Percentiles rank a stretch among this genome's conserved stretches.
These are phyloP conservation scores for Plasmodium inui DNA, from an alignment of 169 alveolate species.

Conservation along the genomic window DNA sequence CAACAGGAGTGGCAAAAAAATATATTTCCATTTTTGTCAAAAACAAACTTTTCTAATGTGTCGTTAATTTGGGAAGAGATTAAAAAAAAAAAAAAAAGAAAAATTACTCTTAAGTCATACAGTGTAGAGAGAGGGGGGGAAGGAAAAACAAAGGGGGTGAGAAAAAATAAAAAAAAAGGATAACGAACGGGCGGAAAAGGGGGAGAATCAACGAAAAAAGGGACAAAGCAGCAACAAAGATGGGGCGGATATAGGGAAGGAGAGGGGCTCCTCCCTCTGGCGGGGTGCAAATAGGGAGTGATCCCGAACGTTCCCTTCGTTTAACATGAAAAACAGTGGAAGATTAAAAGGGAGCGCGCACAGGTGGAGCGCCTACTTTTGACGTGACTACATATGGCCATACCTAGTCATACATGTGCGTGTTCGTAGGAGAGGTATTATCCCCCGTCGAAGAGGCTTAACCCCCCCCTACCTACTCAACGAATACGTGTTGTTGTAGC, in stretches of 20 bases:
- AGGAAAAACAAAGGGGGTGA: not conserved
- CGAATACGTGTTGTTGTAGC: constrained; percentile 48
- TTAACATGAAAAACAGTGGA: not conserved
- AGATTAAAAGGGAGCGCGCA: not conserved
- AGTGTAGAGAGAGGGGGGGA: not conserved
- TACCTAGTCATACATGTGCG: not conserved
- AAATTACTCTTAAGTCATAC: not conserved
- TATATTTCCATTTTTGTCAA: not conserved
- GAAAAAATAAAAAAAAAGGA: not conserved
- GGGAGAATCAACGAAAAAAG: not conserved
- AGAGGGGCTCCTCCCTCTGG: not conserved
- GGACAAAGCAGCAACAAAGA: not conserved
- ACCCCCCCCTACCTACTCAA: constrained; percentile 18
- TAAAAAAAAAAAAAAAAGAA: not conserved
- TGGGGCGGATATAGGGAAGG: not conserved
- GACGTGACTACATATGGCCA: not conserved
- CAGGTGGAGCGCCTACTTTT: not conserved
- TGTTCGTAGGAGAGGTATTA: not conserved
- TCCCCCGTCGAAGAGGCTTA: not conserved
- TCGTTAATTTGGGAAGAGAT: not conserved
- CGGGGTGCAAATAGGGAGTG: not conserved
- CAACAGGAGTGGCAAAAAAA: not conserved
- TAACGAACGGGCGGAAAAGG: not conserved
- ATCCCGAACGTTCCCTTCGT: not conserved
- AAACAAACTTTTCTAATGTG: not conserved